Conservation (phyloP, 257 asterid species). For the Euphrasia confusa region DNA sequence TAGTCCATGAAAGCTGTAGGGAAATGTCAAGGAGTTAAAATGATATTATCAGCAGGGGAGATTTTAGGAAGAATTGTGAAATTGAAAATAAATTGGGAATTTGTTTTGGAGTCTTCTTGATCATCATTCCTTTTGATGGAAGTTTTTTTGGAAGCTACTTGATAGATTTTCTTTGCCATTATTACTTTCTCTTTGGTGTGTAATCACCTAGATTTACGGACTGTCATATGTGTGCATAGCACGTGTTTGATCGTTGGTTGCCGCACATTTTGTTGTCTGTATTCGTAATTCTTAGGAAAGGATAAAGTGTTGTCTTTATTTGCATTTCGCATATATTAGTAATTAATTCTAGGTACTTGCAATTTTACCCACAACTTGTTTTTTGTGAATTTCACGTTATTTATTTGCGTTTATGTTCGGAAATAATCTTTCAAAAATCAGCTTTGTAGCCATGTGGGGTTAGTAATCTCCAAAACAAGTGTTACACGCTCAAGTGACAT, state of each 20-base stretch:
- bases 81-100: not conserved
- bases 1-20: conserved; percentile 12
- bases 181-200: conserved; percentile 3
- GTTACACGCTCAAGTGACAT: not conserved
- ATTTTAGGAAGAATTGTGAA: not conserved
- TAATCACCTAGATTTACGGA: conserved; percentile 3
- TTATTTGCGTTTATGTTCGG: conserved; percentile 5
- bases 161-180: conserved; percentile 12
- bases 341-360: conserved; percentile 1
- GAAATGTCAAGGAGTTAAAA: not conserved
- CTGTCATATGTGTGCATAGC: not conserved
- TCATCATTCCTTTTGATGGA: conserved; percentile 1
- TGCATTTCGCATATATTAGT: not conserved
- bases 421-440: conserved; percentile 4
- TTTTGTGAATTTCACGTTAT: not conserved
- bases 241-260: conserved; percentile 19
- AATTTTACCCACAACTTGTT: not conserved
- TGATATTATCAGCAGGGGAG: not conserved
- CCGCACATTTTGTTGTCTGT: not conserved
- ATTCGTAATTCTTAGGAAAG: conserved; percentile 4
- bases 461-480: conserved; percentile 5
- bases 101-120: conserved; percentile 2
- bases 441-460: not conserved
- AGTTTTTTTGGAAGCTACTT: conserved; percentile 19
- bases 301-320: conserved; percentile 4